Evolutionary conservation across 495 filamentous ascomycete genomes (phyloP).

Genomic region (Filosporella fistucella): DNA sequence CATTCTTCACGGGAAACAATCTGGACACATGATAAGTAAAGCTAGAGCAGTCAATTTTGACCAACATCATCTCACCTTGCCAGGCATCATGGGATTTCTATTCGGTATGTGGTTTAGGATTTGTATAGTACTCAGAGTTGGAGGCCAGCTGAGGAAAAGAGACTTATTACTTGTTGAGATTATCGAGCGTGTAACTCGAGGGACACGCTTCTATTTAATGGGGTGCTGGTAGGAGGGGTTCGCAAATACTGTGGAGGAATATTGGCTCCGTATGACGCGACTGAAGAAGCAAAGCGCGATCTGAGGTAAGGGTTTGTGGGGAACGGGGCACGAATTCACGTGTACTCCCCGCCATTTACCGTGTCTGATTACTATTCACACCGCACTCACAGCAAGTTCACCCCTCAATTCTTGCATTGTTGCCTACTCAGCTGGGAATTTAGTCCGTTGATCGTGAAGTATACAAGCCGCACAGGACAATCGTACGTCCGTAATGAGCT

Average conservation of each 20-base stretch:
- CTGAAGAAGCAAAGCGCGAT: conserved; percentile 1
- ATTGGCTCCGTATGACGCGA: conserved; percentile 8
- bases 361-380: conserved; percentile 11
- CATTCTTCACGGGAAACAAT: conserved; percentile 32
- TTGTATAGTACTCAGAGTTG: not conserved
- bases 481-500: too few relatives aligned
- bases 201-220: not conserved
- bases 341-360: not conserved
- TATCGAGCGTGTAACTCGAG: not conserved
- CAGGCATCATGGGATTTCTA: conserved; percentile 3
- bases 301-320: conserved; percentile 1
- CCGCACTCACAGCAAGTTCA: too few relatives aligned
- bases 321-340: conserved; percentile 4
- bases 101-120: not conserved
- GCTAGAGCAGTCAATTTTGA: not conserved
- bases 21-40: conserved; percentile 11
- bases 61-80: conserved; percentile 2
- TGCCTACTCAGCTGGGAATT: too few relatives aligned
- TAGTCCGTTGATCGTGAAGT: too few relatives aligned
- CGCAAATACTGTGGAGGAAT: not conserved
- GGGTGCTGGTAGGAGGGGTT: not conserved
- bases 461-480: too few relatives aligned
- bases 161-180: not conserved
- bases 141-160: not conserved
- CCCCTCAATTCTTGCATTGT: too few relatives aligned